A percentile compares a stretch with the other conserved stretches of the same genome.
Conservation (phyloP, 164 flowering plant species). For the Dillenia turbinata region DNA sequence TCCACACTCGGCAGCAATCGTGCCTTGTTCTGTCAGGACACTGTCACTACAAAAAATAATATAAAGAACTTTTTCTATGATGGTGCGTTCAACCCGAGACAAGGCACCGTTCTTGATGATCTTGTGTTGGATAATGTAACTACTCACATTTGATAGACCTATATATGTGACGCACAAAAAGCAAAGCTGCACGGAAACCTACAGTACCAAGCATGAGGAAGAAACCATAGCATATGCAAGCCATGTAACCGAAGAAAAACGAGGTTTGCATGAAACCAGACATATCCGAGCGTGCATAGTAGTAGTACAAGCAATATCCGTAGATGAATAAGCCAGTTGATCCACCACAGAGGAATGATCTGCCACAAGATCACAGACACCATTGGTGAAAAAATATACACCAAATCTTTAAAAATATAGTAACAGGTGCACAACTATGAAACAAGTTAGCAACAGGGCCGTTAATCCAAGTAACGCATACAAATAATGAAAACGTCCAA, state of each 20-base stretch:
- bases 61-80: constrained; percentile 12
- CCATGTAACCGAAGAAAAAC: constrained; percentile 43
- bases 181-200: constrained; percentile 36
- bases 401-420: background rate
- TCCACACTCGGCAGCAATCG: constrained; percentile 5
- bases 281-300: constrained; percentile 37
- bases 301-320: constrained; percentile 37
- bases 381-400: background rate
- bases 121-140: background rate
- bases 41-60: constrained; percentile 11
- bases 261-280: constrained; percentile 44
- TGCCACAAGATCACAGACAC: constrained; percentile 10
- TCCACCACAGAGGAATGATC: constrained; percentile 38
- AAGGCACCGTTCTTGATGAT: constrained; percentile 13
- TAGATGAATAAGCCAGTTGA: constrained; percentile 35
- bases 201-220: constrained; percentile 38
- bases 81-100: constrained; percentile 4
- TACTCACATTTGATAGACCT: constrained; percentile 40
- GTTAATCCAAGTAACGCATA: background rate
- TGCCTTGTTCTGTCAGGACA: constrained; percentile 12
- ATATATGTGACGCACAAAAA: constrained; percentile 39
- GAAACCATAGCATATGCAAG: constrained; percentile 41
- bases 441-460: background rate
- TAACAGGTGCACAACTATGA: background rate
- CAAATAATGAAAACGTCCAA: background rate